Evolutionary conservation across 805 yeast genomes (phyloP), one percentile per base, ranked within the genome.

Genomic region (Nakazawaea holstii): DNA sequence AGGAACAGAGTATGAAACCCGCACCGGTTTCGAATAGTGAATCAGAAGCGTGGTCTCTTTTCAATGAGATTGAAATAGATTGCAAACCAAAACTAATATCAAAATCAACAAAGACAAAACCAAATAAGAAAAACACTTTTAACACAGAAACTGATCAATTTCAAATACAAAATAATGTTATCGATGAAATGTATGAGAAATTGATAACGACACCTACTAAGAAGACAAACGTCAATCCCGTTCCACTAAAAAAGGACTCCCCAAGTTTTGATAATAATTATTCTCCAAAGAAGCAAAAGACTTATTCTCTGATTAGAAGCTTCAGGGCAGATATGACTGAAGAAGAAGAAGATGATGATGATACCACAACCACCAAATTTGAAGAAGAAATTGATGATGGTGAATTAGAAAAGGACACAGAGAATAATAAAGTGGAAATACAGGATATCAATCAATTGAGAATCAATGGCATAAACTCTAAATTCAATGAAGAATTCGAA

Each of bases 231-330:
- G n/a, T 42, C 8, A 35, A 45, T 9, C 24, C 47, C 8, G 29
- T 9, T 8, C 5, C 10, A 8, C 5, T 13, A 3, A 10, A 37
- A 10, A 20, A 6, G 4, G 15, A 37, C 40, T 20, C 24, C 5
- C 24, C 24, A 20, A 20, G 24, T 20, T 5, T 2, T 13, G 4
- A 8, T 10, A 2, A 31, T 36, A 47, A 3, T 37, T 36, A 32
- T 27, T 32, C 46, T 48, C 17, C 52, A 53, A 37, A 35, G 43
- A 38, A 17, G 48, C 10, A 51, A 49, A 43, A 45, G 52, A 59
- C 59, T 7, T 67, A 68, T 48, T 70, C 71, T 1, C 27, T 29
- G 6, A 55, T 52, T 7, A 52, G 70, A 49, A 60, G 62, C 45
- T 64, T 53, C 26, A 54, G 62, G 26, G 41, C 42, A 8, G 58